Percentiles rank a stretch among this genome's conserved stretches.
Conservation (phyloP, 75 land plant genomes). For the Isoetes taiwanensis region DNA sequence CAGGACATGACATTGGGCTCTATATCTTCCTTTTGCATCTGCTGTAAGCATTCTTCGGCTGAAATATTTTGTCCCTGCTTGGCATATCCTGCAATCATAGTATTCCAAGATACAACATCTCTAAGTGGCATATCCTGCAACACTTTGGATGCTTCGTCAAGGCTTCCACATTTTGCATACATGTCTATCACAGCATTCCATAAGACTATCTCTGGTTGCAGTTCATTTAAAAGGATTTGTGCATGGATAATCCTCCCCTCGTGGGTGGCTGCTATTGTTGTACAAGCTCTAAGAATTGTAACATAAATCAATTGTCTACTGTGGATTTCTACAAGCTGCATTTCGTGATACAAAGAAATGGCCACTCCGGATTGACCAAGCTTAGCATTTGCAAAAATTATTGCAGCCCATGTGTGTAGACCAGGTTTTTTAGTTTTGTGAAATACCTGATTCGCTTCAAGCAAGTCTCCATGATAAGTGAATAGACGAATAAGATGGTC, state of each 20-base stretch:
- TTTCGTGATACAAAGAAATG: slow-evolving; percentile 20
- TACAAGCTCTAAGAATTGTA: no score
- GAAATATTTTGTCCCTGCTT: slow-evolving; percentile 19
- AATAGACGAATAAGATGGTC: slow-evolving; percentile 34
- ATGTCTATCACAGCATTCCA: no score
- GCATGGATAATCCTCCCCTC: no score
- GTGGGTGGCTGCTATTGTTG: no score
- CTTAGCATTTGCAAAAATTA: slow-evolving; percentile 26
- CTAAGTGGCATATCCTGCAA: no score
- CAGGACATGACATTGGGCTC: no score
- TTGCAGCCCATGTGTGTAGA: slow-evolving; percentile 27
- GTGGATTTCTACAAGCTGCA: slow-evolving; percentile 12
- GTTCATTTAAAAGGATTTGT: no score
- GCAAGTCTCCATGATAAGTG: slow-evolving; percentile 14
- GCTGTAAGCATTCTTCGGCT: slow-evolving; percentile 22
- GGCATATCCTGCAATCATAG: slow-evolving; percentile 46
- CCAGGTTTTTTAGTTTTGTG: slow-evolving; percentile 11
- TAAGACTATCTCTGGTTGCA: no score
- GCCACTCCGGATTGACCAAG: slow-evolving; percentile 5
- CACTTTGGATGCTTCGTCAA: no score
- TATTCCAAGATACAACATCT: slow-evolving; percentile 56
- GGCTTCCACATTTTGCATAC: no score
- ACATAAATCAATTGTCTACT: slow-evolving; percentile 33
- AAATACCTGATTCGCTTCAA: slow-evolving; percentile 18
- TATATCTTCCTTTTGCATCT: slow-evolving; percentile 30